phyloP scores from a whole-genome alignment of 1,139 yeast species.

The Taiozyma onychis region DNA sequence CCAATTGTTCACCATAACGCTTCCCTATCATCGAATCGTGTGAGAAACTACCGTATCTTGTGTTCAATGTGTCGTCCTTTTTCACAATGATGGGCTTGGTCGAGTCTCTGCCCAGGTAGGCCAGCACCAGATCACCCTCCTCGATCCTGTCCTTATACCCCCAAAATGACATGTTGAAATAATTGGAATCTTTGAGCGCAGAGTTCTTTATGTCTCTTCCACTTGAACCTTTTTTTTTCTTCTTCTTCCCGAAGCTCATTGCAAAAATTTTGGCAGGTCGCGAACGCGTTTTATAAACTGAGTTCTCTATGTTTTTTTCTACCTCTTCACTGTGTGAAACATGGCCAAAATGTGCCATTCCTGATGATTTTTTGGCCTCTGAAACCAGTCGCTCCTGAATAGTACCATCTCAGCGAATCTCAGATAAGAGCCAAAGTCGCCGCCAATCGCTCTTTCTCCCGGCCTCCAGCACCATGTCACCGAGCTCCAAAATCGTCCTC shows the following conservation, averaged over 20 bases:
- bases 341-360: too few relatives aligned
- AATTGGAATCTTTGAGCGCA: not conserved
- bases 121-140: slow-evolving; percentile 82
- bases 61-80: slow-evolving; percentile 58
- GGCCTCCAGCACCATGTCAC: not conserved
- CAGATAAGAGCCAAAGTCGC: not conserved
- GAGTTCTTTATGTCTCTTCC: not conserved
- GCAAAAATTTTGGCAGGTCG: not conserved
- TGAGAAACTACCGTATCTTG: slow-evolving; percentile 84
- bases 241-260: not conserved
- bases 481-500: slow-evolving; percentile 20
- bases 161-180: slow-evolving; percentile 16
- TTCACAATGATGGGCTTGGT: slow-evolving; percentile 69
- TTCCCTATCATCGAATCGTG: slow-evolving; percentile 80
- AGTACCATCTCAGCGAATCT: not conserved
- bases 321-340: too few relatives aligned
- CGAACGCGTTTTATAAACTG: not conserved
- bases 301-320: too few relatives aligned
- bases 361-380: too few relatives aligned
- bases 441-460: not conserved
- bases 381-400: not conserved
- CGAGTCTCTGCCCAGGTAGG: slow-evolving; percentile 76
- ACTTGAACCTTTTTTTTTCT: not conserved
- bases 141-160: slow-evolving; percentile 39
- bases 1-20: slow-evolving; percentile 80